Percentiles rank a stretch among this genome's conserved stretches.
Conservation (phyloP, 805 yeast species). For the Candida suzukii region DNA sequence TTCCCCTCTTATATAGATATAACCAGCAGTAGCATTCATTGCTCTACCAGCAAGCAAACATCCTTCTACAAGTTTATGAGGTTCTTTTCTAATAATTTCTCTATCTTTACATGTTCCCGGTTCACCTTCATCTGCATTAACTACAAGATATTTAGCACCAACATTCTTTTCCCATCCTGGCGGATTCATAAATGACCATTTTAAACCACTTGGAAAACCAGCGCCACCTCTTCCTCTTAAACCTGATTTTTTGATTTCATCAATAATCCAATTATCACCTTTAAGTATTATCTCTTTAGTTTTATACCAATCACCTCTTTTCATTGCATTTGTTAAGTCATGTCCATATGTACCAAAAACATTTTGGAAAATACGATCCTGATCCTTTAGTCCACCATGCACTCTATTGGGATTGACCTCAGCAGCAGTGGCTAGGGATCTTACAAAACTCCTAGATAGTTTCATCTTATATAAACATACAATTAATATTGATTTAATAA, state of each 20-base stretch:
- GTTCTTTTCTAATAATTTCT: conserved; percentile 86
- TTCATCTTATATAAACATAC: no score
- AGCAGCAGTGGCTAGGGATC: conserved; percentile 34
- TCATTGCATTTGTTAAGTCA: conserved; percentile 65
- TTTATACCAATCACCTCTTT: conserved; percentile 89
- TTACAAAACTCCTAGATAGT: no score
- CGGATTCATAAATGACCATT: conserved; percentile 93
- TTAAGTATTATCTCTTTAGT: conserved; percentile 78
- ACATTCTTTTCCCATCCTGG: conserved; percentile 90
- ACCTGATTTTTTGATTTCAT: conserved; percentile 78
- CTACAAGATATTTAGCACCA: conserved; percentile 86
- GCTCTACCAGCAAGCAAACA: conserved; percentile 85
- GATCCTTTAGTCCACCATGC: conserved; percentile 73
- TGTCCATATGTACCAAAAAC: conserved; percentile 69
- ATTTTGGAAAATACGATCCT: conserved; percentile 84
- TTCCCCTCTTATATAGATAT: conserved; percentile 87
- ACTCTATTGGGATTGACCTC: conserved; percentile 45
- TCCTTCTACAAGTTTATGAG: conserved; percentile 89
- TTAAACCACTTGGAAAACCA: conserved; percentile 85
- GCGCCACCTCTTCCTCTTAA: conserved; percentile 93
- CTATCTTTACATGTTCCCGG: conserved; percentile 94
- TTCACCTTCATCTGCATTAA: conserved; percentile 92
- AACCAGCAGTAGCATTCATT: conserved; percentile 91
- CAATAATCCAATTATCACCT: conserved; percentile 88
- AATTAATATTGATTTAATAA: no score